Percentiles rank a stretch among this genome's conserved stretches.
These are phyloP conservation scores for Tuber indicum DNA, from an alignment of 495 filamentous ascomycete species.

Conservation along the genomic window DNA sequence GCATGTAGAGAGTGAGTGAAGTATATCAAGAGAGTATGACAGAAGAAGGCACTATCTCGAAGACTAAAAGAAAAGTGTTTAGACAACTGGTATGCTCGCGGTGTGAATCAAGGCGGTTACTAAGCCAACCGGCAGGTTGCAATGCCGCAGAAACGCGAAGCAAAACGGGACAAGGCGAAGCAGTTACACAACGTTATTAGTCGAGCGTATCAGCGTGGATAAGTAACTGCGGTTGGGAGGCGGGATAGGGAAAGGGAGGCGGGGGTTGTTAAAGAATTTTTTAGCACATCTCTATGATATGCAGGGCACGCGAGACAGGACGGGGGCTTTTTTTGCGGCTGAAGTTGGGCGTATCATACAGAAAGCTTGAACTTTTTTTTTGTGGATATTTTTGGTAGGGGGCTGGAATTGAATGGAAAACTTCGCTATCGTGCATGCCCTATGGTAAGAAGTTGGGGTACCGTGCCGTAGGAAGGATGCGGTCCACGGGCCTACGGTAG, in stretches of 20 bases:
- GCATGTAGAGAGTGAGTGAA: too few relatives aligned
- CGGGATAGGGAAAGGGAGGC: not conserved
- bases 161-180: not conserved
- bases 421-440: not conserved
- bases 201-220: not conserved
- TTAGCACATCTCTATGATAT: not conserved
- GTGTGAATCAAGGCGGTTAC: too few relatives aligned
- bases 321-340: not conserved
- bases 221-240: not conserved
- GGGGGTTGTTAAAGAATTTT: not conserved
- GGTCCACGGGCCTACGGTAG: too few relatives aligned
- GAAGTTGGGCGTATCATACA: not conserved
- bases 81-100: too few relatives aligned
- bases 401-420: not conserved
- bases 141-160: not conserved
- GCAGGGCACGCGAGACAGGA: not conserved
- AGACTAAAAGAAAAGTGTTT: too few relatives aligned
- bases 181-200: not conserved
- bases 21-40: too few relatives aligned
- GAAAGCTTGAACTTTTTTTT: not conserved
- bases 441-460: not conserved
- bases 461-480: not conserved
- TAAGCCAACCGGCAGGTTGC: not conserved
- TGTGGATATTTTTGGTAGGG: not conserved
- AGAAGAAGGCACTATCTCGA: too few relatives aligned